A percentile compares a stretch with the other conserved stretches of the same genome.
Conservation (phyloP, 2,329 filamentous ascomycete species). For the Sclerotinia subarctica region DNA sequence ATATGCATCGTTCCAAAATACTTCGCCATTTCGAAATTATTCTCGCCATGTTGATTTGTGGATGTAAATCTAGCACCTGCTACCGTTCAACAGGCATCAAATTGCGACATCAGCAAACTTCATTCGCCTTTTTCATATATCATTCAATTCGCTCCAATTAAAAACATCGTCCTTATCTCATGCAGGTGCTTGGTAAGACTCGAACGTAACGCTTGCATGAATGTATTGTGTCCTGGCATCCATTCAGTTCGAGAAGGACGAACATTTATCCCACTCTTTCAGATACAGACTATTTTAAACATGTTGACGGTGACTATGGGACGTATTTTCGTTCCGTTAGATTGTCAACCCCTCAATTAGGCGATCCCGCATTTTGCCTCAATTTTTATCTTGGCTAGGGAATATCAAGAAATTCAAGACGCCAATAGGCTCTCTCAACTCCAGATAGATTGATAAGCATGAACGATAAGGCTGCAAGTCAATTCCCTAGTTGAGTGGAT, state of each 20-base stretch:
- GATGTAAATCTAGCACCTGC: neutral
- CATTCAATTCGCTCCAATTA: neutral
- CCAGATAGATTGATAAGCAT: neutral
- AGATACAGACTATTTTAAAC: neutral
- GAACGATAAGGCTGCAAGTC: neutral
- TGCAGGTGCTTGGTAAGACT: neutral
- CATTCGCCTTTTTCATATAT: neutral
- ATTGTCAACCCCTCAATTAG: constrained; percentile 9
- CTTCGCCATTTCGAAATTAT: neutral
- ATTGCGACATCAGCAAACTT: neutral
- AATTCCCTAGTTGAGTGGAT: neutral
- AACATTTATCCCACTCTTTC: constrained; percentile 2
- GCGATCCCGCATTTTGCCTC: neutral
- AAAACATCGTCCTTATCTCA: neutral
- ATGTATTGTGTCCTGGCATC: neutral
- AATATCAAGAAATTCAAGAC: neutral
- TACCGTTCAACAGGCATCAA: neutral
- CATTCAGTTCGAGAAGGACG: neutral
- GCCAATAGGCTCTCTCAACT: neutral
- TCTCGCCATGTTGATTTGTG: neutral
- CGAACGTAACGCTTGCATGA: neutral
- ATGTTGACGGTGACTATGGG: constrained; percentile 14
- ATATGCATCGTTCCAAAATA: neutral
- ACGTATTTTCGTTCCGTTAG: neutral
- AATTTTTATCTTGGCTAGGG: neutral